phyloP scores from a whole-genome alignment of 805 yeast genomes.

The Zygoascus flipseniorum region DNA sequence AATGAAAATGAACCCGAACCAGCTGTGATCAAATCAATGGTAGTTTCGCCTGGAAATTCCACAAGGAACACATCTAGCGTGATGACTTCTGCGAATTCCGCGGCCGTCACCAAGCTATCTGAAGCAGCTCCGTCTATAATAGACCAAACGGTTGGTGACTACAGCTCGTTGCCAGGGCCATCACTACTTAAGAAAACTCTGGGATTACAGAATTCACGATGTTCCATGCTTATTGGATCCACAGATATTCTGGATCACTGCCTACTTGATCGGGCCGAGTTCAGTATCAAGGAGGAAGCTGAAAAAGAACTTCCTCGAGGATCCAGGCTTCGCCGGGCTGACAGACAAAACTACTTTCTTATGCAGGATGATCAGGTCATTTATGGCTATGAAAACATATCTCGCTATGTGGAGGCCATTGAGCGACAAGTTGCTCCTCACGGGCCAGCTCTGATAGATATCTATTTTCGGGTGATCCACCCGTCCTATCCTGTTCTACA shows the following conservation, averaged over 20 bases:
- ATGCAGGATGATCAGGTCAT: conserved; percentile 60
- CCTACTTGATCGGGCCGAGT: conserved; percentile 53
- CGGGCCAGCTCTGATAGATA: conserved; percentile 59
- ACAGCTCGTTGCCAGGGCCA: conserved; percentile 3
- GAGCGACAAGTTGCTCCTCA: conserved; percentile 84
- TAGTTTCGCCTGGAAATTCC: neutral
- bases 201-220: conserved; percentile 56
- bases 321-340: conserved; percentile 66
- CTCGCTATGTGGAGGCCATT: conserved; percentile 69
- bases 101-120: neutral
- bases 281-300: conserved; percentile 48
- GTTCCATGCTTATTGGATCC: conserved; percentile 79
- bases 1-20: neutral
- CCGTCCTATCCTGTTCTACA: conserved; percentile 18
- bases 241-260: conserved; percentile 73
- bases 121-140: neutral
- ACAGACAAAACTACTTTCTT: conserved; percentile 62
- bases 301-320: conserved; percentile 66
- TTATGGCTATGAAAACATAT: conserved; percentile 42
- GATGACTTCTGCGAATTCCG: neutral
- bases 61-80: neutral
- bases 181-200: conserved; percentile 4
- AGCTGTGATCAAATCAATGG: neutral
- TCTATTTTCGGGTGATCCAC: conserved; percentile 76
- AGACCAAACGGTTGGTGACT: neutral